Evolutionary conservation across 1,284 basidiomycete genomes (phyloP), one percentile per base, ranked within the genome.

Genomic region (Calocybe gambosa): DNA sequence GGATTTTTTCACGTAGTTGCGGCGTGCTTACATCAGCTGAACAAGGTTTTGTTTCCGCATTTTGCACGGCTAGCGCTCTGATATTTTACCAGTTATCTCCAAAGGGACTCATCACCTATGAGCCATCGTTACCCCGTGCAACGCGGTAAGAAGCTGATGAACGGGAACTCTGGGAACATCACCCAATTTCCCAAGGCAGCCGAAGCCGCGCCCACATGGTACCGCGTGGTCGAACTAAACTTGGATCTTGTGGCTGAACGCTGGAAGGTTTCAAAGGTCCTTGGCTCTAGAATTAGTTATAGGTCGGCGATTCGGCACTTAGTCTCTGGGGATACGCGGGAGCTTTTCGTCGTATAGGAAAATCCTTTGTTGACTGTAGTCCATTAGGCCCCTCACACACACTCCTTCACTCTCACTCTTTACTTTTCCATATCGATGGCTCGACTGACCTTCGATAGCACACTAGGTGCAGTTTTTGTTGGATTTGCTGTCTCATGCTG

Each of bases 401-500:
- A 15, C 20, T 28, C 31, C 16, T 29, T 23, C 10, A 31, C 42
- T 20, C 29, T 34, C 41, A 29, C 38, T 33, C 26, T 31, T 43
- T n/a, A 31, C 38, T 16, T 23, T 34, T 29, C 42, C 28, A 51
- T 56, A 51, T 50, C 53, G 39, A 34, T 36, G 38, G 5, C 40
- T 21, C 31, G 38, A 26, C 37, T 45, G 37, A 55, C 50, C 47
- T 54, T 77, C 42, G 67, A 78, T 59, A 70, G 69, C 54, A 83
- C 82, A 0, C 68, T 85, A 10, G 82, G 83, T 31, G 80, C 82
- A 15, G 62, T 75, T 40, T 71, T 81, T 52, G 56, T 81, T 43
- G 82, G 82, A 34, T 82, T 81, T 54, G 70, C 73, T 0, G 61
- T 69, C 16, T 75, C 82, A 4, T 76, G 73, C 68, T 65, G 55